Evolutionary conservation across 139 green algal genomes (phyloP), one percentile per base, ranked within the genome.

Genomic region (Gonium pectorale): DNA sequence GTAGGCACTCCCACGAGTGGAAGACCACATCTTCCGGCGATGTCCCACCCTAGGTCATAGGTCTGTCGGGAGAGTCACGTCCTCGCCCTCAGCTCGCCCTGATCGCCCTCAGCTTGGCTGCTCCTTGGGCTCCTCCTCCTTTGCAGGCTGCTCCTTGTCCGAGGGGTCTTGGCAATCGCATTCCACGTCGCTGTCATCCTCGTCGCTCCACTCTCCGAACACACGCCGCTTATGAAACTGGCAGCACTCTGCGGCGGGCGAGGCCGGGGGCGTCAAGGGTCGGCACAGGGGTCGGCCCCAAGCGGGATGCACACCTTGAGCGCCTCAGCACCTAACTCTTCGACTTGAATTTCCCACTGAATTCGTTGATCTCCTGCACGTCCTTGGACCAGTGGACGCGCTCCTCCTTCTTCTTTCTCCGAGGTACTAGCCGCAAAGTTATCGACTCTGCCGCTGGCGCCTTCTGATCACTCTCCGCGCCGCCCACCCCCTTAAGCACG

Each of bases 201-300:
- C 89, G 51, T 97, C 94, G 38, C 89, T 95, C 95, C 95, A 98
- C 24, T 98, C 94, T 2, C 95, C 95, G 93, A 97, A 98, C 8
- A 85, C 70, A 24, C 92, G 90, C 41, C 91, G 87, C 51, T 91
- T 92, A 67, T 98, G 95, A 59, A 98, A 98, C 44, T 97, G 97
- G 85, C 95, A 98, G 85, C 95, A 98, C 90, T 97, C 94, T 97
- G 92, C 62, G 24, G 37, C 40, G 40, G 43, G 22, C 27, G 43
- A 41, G 40, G 40, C 52, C 11, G 74, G 56, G 80, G 33, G 67
- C 54, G 82, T 74, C 73, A 72, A 73, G 40, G 35, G 52, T 49
- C n/a, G 26, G 66, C 54, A n/a, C n/a, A 73, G 68, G 74, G 40
- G 31, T 54, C 51, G 31, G 26, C 37, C 13, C 37, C 35, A 60